Conservation (phyloP, 1,284 basidiomycete genomes). For the Irpex lacteus region DNA sequence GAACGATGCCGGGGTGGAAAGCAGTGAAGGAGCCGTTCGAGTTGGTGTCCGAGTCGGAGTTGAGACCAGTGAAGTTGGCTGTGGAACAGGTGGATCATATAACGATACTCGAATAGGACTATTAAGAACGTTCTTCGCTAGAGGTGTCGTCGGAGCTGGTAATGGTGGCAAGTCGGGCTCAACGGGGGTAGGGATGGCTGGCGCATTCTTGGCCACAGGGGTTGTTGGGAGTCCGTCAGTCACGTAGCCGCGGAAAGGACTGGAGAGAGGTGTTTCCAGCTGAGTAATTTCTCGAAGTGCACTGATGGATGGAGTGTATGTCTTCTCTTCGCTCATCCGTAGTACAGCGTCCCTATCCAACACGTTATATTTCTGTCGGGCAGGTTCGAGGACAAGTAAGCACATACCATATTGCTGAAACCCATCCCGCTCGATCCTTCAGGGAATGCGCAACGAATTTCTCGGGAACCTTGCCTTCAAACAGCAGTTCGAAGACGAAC, state of each 20-base stretch:
- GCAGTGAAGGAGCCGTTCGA: constrained; percentile 5
- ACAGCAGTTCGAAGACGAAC: constrained; percentile 62
- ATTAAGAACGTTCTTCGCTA: not conserved
- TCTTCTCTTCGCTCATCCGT: constrained; percentile 32
- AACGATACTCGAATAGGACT: not conserved
- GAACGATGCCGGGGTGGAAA: constrained; percentile 16
- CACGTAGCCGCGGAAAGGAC: not conserved
- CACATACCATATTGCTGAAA: constrained; percentile 68
- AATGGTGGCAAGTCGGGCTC: not conserved
- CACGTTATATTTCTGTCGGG: not conserved
- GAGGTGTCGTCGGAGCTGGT: not conserved
- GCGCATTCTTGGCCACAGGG: not conserved
- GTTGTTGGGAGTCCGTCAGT: not conserved
- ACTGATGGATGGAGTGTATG: constrained; percentile 1
- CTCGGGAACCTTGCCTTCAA: constrained; percentile 48
- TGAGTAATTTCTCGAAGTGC: constrained; percentile 2
- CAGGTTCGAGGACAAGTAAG: not conserved
- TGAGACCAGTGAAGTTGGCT: constrained; percentile 15
- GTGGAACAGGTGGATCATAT: constrained; percentile 15
- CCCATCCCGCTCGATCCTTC: constrained; percentile 66
- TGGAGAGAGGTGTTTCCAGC: not conserved
- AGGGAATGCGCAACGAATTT: constrained; percentile 59
- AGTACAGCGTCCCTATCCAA: constrained; percentile 57
- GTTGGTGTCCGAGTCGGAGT: constrained; percentile 17
- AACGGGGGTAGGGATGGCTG: not conserved